Evolutionary conservation across 2,329 filamentous ascomycete species (phyloP).

Genomic region (Monosporascus sp.): DNA sequence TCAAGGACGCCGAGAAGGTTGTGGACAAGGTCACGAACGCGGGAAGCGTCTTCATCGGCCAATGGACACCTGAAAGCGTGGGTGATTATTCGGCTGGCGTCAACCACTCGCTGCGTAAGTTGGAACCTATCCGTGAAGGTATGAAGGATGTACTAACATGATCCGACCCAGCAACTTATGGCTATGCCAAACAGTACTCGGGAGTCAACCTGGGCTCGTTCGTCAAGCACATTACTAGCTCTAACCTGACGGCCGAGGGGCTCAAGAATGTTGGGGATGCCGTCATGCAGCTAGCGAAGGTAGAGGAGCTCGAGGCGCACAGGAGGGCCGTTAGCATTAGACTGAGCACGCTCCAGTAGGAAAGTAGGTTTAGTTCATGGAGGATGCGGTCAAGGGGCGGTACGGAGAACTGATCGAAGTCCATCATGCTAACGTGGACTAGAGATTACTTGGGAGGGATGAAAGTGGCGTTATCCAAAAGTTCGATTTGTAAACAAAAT

Average conservation of each 20-base stretch:
- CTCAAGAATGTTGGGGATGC: conserved; percentile 79
- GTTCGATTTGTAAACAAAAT: too few relatives aligned
- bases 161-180: conserved; percentile 71
- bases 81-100: conserved; percentile 98
- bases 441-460: too few relatives aligned
- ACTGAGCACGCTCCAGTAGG: conserved; percentile 52
- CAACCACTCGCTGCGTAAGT: conserved; percentile 94
- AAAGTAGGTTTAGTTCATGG: too few relatives aligned
- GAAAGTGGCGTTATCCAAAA: too few relatives aligned
- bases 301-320: conserved; percentile 93
- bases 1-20: conserved; percentile 68
- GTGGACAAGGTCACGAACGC: conserved; percentile 85
- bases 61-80: conserved; percentile 96
- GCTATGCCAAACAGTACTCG: conserved; percentile 97
- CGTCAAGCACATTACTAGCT: conserved; percentile 96
- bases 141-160: conserved; percentile 3
- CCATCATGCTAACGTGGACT: too few relatives aligned
- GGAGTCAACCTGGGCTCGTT: conserved; percentile 95
- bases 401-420: too few relatives aligned
- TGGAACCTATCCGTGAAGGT: background rate
- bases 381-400: too few relatives aligned
- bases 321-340: conserved; percentile 82
- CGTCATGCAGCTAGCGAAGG: conserved; percentile 91
- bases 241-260: conserved; percentile 80
- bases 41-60: conserved; percentile 90